Percentiles rank a stretch among this genome's conserved stretches.
Conservation (phyloP, 768 basidiomycete genomes). For the Amanita molliuscula region DNA sequence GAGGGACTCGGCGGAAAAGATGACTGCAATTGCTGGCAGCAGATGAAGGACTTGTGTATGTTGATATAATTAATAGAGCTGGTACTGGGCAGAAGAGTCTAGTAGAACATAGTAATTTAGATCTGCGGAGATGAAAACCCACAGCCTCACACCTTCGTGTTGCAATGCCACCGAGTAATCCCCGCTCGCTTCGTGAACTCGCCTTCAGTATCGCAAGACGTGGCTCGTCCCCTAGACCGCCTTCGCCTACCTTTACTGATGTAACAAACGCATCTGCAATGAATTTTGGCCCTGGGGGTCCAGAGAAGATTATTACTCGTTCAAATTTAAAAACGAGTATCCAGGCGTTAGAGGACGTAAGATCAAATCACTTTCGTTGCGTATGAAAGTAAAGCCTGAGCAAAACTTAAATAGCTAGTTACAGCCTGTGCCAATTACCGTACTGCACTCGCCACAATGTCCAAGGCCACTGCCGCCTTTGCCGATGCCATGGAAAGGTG, state of each 20-base stretch:
- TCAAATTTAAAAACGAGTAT: slow-evolving; percentile 68
- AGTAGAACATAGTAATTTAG: no score
- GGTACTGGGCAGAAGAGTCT: background rate
- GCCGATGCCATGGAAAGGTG: slow-evolving; percentile 83
- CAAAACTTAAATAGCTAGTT: slow-evolving; percentile 45
- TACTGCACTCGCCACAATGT: slow-evolving; percentile 69
- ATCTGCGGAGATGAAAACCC: slow-evolving; percentile 7
- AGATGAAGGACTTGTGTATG: background rate
- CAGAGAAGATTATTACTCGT: slow-evolving; percentile 75
- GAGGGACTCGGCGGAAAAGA: slow-evolving; percentile 75
- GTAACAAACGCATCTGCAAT: slow-evolving; percentile 69
- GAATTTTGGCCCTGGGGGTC: slow-evolving; percentile 66
- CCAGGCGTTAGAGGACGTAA: slow-evolving; percentile 74
- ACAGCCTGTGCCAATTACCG: slow-evolving; percentile 71
- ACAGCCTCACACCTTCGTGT: background rate
- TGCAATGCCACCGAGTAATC: slow-evolving; percentile 31
- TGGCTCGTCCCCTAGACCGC: slow-evolving; percentile 44
- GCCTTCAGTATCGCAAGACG: slow-evolving; percentile 35
- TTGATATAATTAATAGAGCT: background rate
- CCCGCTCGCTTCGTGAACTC: slow-evolving; percentile 48
- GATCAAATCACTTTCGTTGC: slow-evolving; percentile 14
- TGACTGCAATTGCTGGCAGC: slow-evolving; percentile 50
- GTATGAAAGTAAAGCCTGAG: background rate
- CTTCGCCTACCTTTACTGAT: slow-evolving; percentile 81
- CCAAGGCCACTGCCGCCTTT: slow-evolving; percentile 73